These are phyloP conservation scores for Colletotrichum higginsianum DNA, from an alignment of 2,329 filamentous ascomycete genomes.

Conservation along the genomic window DNA sequence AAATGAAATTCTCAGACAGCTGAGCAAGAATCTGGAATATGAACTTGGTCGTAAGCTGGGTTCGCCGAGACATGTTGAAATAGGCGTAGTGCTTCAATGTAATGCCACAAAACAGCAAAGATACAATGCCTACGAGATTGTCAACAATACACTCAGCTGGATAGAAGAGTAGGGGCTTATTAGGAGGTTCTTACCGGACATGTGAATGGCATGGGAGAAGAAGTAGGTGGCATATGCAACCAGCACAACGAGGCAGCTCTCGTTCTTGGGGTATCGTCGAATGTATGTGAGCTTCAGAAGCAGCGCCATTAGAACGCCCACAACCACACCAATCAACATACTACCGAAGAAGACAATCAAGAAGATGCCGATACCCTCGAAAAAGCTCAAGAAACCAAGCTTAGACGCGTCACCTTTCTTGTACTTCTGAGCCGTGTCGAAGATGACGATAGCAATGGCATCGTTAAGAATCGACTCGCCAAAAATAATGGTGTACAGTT, in stretches of 20 bases:
- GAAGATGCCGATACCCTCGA: constrained; percentile 95
- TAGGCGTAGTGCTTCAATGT: constrained; percentile 99
- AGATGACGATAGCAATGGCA: constrained; percentile 97
- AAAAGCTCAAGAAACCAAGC: constrained; percentile 84
- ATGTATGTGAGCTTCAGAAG: constrained; percentile 96
- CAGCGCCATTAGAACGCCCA: constrained; percentile 90
- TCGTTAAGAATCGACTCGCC: constrained; percentile 98
- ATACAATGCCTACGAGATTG: constrained; percentile 82
- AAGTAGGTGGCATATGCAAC: constrained; percentile 98
- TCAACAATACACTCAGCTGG: constrained; percentile 34
- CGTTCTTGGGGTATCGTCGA: constrained; percentile 92
- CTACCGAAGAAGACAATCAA: constrained; percentile 96
- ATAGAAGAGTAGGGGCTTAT: constrained; percentile 2
- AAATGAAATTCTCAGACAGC: constrained; percentile 98
- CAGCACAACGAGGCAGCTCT: constrained; percentile 93
- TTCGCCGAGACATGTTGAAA: constrained; percentile 99
- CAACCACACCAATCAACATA: constrained; percentile 87
- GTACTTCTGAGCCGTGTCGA: constrained; percentile 97
- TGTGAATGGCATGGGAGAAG: constrained; percentile 94
- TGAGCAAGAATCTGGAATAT: constrained; percentile 96
- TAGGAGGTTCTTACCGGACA: constrained; percentile 81
- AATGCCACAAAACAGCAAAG: constrained; percentile 96
- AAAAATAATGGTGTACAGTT: constrained; percentile 98
- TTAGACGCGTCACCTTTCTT: constrained; percentile 80
- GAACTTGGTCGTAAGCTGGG: constrained; percentile 98